Percentiles rank a stretch among this genome's conserved stretches.
Evolutionary conservation across 805 yeast genomes (phyloP).

Genomic region (Saccharomycopsis synnaedendra): DNA sequence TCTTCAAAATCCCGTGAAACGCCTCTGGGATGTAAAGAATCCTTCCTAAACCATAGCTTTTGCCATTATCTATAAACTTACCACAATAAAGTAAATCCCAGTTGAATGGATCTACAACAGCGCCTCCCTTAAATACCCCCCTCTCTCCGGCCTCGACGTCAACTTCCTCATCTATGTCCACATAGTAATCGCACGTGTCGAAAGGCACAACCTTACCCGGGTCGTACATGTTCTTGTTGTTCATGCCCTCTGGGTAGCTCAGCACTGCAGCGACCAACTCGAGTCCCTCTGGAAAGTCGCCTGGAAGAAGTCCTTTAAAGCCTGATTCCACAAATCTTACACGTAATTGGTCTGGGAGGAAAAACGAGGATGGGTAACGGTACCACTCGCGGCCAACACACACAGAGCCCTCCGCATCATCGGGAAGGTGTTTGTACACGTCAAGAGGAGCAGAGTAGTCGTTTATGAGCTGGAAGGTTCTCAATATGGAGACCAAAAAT

Average conservation of each 20-base stretch:
- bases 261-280: constrained; percentile 29
- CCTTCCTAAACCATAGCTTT: constrained; percentile 44
- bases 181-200: constrained; percentile 50
- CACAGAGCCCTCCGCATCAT: constrained; percentile 33
- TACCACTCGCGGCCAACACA: constrained; percentile 97
- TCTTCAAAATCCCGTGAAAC: constrained; percentile 21
- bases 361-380: constrained; percentile 81
- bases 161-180: constrained; percentile 51
- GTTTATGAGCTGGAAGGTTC: constrained; percentile 47
- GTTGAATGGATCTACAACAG: constrained; percentile 17
- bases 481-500: constrained; percentile 29
- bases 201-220: constrained; percentile 39
- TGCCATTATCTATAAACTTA: constrained; percentile 39
- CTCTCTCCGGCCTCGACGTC: constrained; percentile 33
- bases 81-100: constrained; percentile 43
- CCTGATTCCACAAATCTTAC: constrained; percentile 63
- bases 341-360: constrained; percentile 53
- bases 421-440: constrained; percentile 37
- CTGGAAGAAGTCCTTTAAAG: constrained; percentile 81
- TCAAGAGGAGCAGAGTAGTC: constrained; percentile 69
- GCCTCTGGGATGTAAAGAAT: constrained; percentile 37
- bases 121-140: neutral
- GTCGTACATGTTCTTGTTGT: constrained; percentile 61
- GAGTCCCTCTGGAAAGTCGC: constrained; percentile 53
- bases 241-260: constrained; percentile 52